phyloP scores from a whole-genome alignment of 306 rosid species.

The Begonia loranthoides region DNA sequence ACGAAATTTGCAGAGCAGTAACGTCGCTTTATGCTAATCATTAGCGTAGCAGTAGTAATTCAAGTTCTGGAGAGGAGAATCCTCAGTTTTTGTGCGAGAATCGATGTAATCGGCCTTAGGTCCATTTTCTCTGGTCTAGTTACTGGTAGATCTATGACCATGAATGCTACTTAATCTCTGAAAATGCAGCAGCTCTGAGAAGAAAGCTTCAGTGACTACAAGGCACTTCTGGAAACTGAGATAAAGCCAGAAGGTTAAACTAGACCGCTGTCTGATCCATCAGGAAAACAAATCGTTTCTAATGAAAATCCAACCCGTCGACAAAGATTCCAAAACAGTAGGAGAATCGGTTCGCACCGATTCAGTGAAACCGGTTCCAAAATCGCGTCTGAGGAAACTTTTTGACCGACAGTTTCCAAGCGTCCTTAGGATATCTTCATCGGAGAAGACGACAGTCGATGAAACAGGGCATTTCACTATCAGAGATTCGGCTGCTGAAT shows the following conservation, averaged over 20 bases:
- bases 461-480: conserved; percentile 10
- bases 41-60: too few relatives aligned
- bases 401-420: conserved; percentile 77
- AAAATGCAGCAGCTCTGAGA: conserved; percentile 25
- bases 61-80: too few relatives aligned
- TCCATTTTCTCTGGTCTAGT: conserved; percentile 4
- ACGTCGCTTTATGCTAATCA: too few relatives aligned
- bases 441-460: conserved; percentile 27
- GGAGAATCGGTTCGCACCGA: conserved; percentile 43
- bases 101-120: conserved; percentile 2
- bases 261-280: conserved; percentile 21
- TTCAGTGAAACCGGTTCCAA: conserved; percentile 51
- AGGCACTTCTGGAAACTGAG: not conserved
- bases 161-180: conserved; percentile 13
- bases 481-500: conserved; percentile 35
- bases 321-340: conserved; percentile 36
- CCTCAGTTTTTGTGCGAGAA: too few relatives aligned
- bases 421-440: conserved; percentile 36
- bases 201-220: not conserved
- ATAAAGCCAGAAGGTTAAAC: not conserved
- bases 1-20: too few relatives aligned
- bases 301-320: conserved; percentile 88
- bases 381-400: conserved; percentile 63
- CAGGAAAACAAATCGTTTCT: conserved; percentile 17
- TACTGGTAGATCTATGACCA: conserved; percentile 10